Base-by-base conservation (phyloP, 106 monocot genomes). In the Ottelia alismoides region DNA sequence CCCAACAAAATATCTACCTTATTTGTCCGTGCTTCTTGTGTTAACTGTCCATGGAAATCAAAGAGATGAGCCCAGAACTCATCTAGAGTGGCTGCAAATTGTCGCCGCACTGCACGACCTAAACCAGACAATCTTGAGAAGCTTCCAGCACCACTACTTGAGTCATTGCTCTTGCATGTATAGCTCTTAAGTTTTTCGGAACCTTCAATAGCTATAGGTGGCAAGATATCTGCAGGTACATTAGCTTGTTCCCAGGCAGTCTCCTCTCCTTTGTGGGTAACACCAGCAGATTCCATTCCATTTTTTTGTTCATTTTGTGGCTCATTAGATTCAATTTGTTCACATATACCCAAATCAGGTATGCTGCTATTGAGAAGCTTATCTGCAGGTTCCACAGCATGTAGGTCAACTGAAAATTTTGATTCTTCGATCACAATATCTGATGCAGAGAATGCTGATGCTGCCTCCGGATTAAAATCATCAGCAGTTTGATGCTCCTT, bases 31-130 rank as follows among this genome's bases (percentile, higher is more conserved):
- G 88, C 88, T 60, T 88, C 94, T 60, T 78, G 78, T 18, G 81
- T 88, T 53, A 84, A 67, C 56, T 88, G 77, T 45, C 94, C 94
- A 70, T 94, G 94, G 56, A 77, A 84, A 71, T 94, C 88, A 74
- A 94, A 94, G 22, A 84, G 52, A 58, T 81, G 57, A 11, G 71
- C 88, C 94, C 94, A 94, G 66, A 94, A 94, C 30, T 94, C 94
- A 64, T 94, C 84, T 27, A 94, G 71, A 66, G 74, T 72, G 29
- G 69, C 67, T 11, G 84, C 61, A n/a, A 94, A 87, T 61, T 88
- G 88, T 25, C 88, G 76, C 31, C 94, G 53, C 63, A 78, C 75
- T 71, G 94, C 80, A 65, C 94, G 75, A 45, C 88, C 94, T 31
- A 94, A 61, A 30, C 88, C 88, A 60, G 84, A 88, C 45, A 81